phyloP scores from a whole-genome alignment of 371 early-diverging fungal species.

The Mortierella sp. region DNA sequence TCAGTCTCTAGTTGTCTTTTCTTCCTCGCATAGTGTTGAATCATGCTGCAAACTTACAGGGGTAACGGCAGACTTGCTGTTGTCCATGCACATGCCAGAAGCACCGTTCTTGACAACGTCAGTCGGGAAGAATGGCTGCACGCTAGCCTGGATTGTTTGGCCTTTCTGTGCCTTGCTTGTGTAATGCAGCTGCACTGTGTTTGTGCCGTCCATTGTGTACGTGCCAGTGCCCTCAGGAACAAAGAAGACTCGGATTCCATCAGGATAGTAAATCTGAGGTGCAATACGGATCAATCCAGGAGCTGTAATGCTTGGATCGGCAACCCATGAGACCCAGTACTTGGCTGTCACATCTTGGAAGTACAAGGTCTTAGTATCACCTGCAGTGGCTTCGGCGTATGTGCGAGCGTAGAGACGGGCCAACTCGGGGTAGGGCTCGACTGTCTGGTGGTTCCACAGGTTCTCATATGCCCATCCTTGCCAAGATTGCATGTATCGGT shows the following conservation, averaged over 20 bases:
- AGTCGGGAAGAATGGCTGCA: slow-evolving; percentile 49
- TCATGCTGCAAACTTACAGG: too few species aligned
- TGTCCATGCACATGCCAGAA: slow-evolving; percentile 41
- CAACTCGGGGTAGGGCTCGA: slow-evolving; percentile 36
- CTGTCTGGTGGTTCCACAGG: slow-evolving; percentile 30
- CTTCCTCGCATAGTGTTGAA: not conserved
- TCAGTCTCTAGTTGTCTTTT: not conserved
- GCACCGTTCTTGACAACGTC: slow-evolving; percentile 37
- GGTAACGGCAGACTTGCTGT: slow-evolving; percentile 8
- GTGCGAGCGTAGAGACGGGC: slow-evolving; percentile 54
- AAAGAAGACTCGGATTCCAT: slow-evolving; percentile 53
- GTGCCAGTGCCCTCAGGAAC: slow-evolving; percentile 37
- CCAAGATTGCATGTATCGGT: slow-evolving; percentile 58
- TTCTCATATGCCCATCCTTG: slow-evolving; percentile 62
- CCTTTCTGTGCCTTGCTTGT: slow-evolving; percentile 31
- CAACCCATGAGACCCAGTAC: slow-evolving; percentile 54
- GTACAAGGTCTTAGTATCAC: slow-evolving; percentile 42
- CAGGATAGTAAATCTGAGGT: slow-evolving; percentile 49
- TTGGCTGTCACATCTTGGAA: slow-evolving; percentile 49
- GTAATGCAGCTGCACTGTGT: slow-evolving; percentile 42
- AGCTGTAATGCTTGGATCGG: slow-evolving; percentile 37
- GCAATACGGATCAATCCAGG: slow-evolving; percentile 51
- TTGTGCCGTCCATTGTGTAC: slow-evolving; percentile 41
- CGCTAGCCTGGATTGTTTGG: slow-evolving; percentile 43
- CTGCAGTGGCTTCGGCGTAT: slow-evolving; percentile 57